phyloP scores from a whole-genome alignment of 805 yeast genomes.

The Starmera dryadoides region DNA sequence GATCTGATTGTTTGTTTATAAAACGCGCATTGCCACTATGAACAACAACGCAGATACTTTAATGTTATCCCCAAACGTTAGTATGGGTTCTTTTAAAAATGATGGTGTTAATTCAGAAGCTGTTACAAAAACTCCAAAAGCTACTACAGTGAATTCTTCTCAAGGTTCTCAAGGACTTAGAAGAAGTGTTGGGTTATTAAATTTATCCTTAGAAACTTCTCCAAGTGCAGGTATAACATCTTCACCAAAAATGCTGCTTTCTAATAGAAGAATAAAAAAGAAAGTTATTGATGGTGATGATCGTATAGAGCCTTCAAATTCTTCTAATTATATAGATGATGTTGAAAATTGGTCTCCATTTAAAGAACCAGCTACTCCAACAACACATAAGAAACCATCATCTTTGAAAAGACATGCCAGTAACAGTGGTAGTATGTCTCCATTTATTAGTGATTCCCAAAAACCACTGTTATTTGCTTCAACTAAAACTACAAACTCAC shows the following conservation, averaged over 20 bases:
- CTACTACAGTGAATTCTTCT: slow-evolving; percentile 14
- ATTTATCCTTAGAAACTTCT: slow-evolving; percentile 37
- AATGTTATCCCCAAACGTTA: neutral
- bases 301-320: slow-evolving; percentile 4
- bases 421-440: slow-evolving; percentile 19
- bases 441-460: slow-evolving; percentile 19
- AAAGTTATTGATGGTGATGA: neutral
- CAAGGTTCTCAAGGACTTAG: slow-evolving; percentile 29
- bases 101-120: neutral
- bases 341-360: slow-evolving; percentile 25
- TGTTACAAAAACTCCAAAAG: slow-evolving; percentile 16
- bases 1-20: too few relatives aligned
- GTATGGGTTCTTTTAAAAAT: neutral
- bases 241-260: slow-evolving; percentile 15
- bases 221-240: slow-evolving; percentile 12
- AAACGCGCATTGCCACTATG: neutral
- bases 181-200: slow-evolving; percentile 46
- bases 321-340: slow-evolving; percentile 14
- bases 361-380: slow-evolving; percentile 21
- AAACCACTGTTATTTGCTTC: slow-evolving; percentile 16
- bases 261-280: slow-evolving; percentile 9
- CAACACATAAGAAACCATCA: slow-evolving; percentile 6
- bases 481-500: slow-evolving; percentile 26
- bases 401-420: slow-evolving; percentile 22
- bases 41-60: neutral